These are phyloP conservation scores for Anthoceros angustus DNA, from an alignment of 225 moss, liverwort and hornwort species.

Conservation along the genomic window DNA sequence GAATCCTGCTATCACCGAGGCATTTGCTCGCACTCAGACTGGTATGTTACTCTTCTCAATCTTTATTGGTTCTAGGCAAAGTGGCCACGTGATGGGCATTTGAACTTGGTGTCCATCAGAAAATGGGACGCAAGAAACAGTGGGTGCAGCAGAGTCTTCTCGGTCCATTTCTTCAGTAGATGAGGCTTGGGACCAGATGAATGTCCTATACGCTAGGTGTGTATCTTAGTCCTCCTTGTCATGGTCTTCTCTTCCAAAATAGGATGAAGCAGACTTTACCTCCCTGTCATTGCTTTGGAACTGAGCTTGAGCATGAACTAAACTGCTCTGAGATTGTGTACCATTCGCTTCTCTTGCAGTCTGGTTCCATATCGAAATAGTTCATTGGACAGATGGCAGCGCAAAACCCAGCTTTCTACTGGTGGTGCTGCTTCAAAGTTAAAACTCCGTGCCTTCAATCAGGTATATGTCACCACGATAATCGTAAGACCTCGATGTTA, in stretches of 20 bases:
- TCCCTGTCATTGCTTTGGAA: too few species aligned
- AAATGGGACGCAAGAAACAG: constrained; percentile 19
- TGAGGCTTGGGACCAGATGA: constrained; percentile 19
- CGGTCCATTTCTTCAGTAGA: constrained; percentile 9
- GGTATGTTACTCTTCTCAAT: constrained; percentile 5
- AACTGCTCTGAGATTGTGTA: not conserved
- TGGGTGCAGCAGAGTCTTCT: not conserved
- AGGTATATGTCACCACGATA: constrained; percentile 14
- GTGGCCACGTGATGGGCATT: not conserved
- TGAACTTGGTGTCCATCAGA: constrained; percentile 1
- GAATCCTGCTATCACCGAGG: constrained; percentile 18
- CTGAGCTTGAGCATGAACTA: too few species aligned
- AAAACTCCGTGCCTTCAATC: constrained; percentile 47
- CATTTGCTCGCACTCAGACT: constrained; percentile 12
- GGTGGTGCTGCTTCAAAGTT: constrained; percentile 50
- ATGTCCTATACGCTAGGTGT: constrained; percentile 15
- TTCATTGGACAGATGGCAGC: constrained; percentile 60
- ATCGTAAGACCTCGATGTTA: not conserved
- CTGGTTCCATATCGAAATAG: constrained; percentile 34
- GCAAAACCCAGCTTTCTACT: constrained; percentile 50
- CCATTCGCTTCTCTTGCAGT: constrained; percentile 11
- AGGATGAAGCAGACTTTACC: not conserved
- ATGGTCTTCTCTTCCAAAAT: not conserved
- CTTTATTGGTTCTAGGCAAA: not conserved
- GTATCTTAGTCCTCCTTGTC: not conserved